These are phyloP conservation scores for Botrytis pseudocinerea DNA, from an alignment of 2,329 filamentous ascomycete species.

Conservation along the genomic window DNA sequence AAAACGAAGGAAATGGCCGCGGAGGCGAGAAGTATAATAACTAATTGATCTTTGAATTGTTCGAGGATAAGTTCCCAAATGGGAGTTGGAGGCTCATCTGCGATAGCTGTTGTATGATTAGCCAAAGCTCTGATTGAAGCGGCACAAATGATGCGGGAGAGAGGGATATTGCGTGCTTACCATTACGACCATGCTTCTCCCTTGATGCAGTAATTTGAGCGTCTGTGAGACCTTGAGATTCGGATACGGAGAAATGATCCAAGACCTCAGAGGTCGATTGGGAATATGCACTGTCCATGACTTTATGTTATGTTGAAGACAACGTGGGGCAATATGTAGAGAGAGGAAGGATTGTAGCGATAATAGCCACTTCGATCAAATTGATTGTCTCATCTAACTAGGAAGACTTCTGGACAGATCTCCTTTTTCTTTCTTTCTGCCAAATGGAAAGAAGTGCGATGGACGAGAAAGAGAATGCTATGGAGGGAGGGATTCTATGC, in stretches of 20 bases:
- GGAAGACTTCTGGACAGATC: slow-evolving; percentile 17
- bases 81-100: slow-evolving; percentile 92
- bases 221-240: slow-evolving; percentile 56
- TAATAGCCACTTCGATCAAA: slow-evolving; percentile 23
- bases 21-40: slow-evolving; percentile 90
- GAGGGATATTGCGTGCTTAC: slow-evolving; percentile 46
- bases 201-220: slow-evolving; percentile 57
- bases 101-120: slow-evolving; percentile 54
- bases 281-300: slow-evolving; percentile 65
- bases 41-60: slow-evolving; percentile 98
- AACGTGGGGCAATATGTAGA: slow-evolving; percentile 16
- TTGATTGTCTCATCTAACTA: slow-evolving; percentile 25
- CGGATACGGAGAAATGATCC: slow-evolving; percentile 57
- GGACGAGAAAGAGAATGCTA: background rate
- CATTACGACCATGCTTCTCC: slow-evolving; percentile 64
- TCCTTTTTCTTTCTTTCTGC: background rate
- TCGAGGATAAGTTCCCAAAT: slow-evolving; percentile 96
- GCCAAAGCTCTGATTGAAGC: slow-evolving; percentile 27
- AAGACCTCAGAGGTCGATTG: slow-evolving; percentile 60
- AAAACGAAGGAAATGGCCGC: slow-evolving; percentile 91
- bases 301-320: slow-evolving; percentile 20
- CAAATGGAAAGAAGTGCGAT: background rate
- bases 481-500: slow-evolving; percentile 3
- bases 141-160: slow-evolving; percentile 25
- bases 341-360: slow-evolving; percentile 22